Percentiles rank a stretch among this genome's conserved stretches.
phyloP scores from a whole-genome alignment of 2,329 filamentous ascomycete genomes.

The Rachicladosporium sp. region DNA sequence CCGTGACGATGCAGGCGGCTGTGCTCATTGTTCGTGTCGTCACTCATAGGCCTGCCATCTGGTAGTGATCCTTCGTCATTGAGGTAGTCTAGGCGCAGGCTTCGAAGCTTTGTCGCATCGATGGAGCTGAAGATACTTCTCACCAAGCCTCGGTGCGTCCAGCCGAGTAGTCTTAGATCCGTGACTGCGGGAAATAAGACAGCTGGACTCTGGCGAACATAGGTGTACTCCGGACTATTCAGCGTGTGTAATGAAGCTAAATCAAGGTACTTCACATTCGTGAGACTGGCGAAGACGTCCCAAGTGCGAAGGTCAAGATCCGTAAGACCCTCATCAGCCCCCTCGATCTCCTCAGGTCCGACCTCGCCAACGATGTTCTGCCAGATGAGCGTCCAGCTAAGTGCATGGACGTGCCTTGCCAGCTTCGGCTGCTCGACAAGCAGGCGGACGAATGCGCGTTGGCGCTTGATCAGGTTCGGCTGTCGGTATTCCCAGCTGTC shows the following conservation, averaged over 20 bases:
- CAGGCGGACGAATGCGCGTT: conserved; percentile 6
- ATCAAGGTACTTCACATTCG: conserved; percentile 6
- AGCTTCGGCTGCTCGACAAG: conserved; percentile 4
- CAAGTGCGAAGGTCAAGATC: conserved; percentile 6
- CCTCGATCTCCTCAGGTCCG: background rate
- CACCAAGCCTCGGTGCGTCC: conserved; percentile 6
- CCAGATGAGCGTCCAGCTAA: conserved; percentile 9
- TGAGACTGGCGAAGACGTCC: conserved; percentile 4
- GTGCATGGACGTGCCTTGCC: conserved; percentile 6
- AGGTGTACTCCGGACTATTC: background rate
- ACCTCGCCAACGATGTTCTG: too few species aligned
- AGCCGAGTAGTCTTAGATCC: conserved; percentile 7
- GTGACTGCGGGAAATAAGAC: conserved; percentile 6
- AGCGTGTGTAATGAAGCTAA: conserved; percentile 5
- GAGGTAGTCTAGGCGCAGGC: conserved; percentile 6
- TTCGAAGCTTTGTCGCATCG: conserved; percentile 4
- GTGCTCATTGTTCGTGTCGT: background rate
- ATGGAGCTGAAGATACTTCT: conserved; percentile 4
- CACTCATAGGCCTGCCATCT: conserved; percentile 1
- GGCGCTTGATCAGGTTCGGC: conserved; percentile 5
- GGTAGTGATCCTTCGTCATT: conserved; percentile 6
- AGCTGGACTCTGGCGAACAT: conserved; percentile 3
- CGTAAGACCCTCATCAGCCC: background rate
- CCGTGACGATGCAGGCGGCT: too few species aligned
- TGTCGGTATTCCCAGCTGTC: conserved; percentile 3